These are phyloP conservation scores for Isabelozyma rhagii DNA, from an alignment of 805 yeast species.

Conservation along the genomic window DNA sequence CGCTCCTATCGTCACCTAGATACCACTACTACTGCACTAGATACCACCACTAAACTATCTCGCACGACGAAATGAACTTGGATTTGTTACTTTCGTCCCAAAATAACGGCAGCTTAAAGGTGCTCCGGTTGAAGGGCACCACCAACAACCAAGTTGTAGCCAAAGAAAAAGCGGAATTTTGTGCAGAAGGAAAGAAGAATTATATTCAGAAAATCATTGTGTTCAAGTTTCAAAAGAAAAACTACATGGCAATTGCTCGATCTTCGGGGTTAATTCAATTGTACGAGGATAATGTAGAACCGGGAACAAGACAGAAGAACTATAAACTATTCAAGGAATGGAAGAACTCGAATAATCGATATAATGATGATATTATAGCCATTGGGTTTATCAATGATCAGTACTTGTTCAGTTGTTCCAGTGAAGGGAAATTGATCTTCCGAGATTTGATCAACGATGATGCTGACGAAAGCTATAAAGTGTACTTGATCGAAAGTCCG, in stretches of 20 bases:
- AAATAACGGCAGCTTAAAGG: constrained; percentile 15
- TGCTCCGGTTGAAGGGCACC: constrained; percentile 9
- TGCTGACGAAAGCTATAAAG: constrained; percentile 24
- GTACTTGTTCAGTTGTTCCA: constrained; percentile 30
- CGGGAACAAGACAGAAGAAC: neutral
- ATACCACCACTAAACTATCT: neutral
- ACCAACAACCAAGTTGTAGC: constrained; percentile 3
- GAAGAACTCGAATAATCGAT: constrained; percentile 19
- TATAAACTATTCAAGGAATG: constrained; percentile 30
- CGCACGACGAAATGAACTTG: constrained; percentile 1
- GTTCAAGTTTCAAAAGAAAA: constrained; percentile 15
- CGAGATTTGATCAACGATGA: constrained; percentile 37
- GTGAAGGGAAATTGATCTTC: constrained; percentile 30
- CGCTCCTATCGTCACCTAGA: too few relatives aligned
- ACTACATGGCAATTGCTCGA: constrained; percentile 21
- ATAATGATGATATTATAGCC: constrained; percentile 20
- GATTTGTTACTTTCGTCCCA: constrained; percentile 15
- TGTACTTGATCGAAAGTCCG: constrained; percentile 22
- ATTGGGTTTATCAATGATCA: constrained; percentile 23
- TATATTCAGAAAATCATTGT: constrained; percentile 18
- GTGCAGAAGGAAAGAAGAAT: constrained; percentile 9
- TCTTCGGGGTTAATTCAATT: constrained; percentile 27
- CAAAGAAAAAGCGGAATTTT: constrained; percentile 13
- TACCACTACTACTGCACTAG: neutral
- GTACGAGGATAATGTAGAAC: constrained; percentile 13